Base-by-base conservation (phyloP, 1,284 basidiomycete genomes). In the Xerocomus nothofagi region DNA sequence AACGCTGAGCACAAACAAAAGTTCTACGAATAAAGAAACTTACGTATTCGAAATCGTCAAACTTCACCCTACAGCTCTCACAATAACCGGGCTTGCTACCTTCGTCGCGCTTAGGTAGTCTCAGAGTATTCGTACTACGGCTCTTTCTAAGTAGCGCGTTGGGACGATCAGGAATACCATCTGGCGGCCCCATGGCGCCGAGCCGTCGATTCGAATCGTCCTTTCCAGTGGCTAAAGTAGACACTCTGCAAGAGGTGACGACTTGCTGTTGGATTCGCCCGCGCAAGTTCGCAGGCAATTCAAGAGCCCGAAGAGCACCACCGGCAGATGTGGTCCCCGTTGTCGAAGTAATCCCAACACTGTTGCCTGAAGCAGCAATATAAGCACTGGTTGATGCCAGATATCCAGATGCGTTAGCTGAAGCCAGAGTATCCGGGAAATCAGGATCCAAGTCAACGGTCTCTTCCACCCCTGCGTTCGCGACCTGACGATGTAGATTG, bases 31-130 rank as follows among this genome's bases (percentile, higher is more conserved):
- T 11, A 46, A 47, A 41, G 48, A 27, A 37, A 73, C 85, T 64
- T 59, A 96, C 94, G 57, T 77, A 70, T 54, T 84, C 83, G 61
- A 99, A 96, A 70, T 98, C 88, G 0, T 88, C 86, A 65, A 95
- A 99, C 67, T 93, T 92, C 48, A 81, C 65, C 20, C 96, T 81
- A 70, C 97, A 99, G 69, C 95, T 97, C 67, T 99, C 97, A 71
- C 97, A 99, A 71, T 98, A 99, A 10, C 97, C 97, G 7, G 95
- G 92, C 69, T 93, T 98, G 63, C 80, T 88, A 45, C 81, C 88
- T 72, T 93, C 91, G 54, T 91, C 87, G 32, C 90, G 81, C 62
- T 81, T 86, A 7, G 87, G 81, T 45, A 90, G 71, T 55, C 81
- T 76, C 40, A 91, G 70, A 0, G 86, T 88, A 62, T 87, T 88